Percentiles rank a stretch among this genome's conserved stretches.
Evolutionary conservation across 495 filamentous ascomycete species (phyloP).

Genomic region (Trichoderma orchidacearum): DNA sequence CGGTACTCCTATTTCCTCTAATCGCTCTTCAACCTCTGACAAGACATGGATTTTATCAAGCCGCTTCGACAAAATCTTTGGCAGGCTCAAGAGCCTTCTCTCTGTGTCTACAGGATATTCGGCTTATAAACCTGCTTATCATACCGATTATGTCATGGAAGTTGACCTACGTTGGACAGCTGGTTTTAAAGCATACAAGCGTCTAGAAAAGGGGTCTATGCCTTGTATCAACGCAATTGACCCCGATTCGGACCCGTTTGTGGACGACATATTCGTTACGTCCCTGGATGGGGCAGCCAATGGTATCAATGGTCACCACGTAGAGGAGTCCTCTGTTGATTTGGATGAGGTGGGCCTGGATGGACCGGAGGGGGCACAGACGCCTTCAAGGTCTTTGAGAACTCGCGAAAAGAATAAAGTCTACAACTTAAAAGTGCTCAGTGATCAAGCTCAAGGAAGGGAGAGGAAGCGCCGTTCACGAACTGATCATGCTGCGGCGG

Average conservation of each 20-base stretch:
- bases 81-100: constrained; percentile 19
- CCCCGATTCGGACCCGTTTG: constrained; percentile 10
- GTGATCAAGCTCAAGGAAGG: constrained; percentile 31
- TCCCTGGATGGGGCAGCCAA: constrained; percentile 12
- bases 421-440: constrained; percentile 37
- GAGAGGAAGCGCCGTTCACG: constrained; percentile 26
- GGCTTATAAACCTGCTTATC: constrained; percentile 6
- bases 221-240: constrained; percentile 16
- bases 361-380: constrained; percentile 7
- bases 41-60: constrained; percentile 26
- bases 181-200: constrained; percentile 8
- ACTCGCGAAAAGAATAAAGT: constrained; percentile 27
- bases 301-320: constrained; percentile 1
- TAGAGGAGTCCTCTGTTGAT: constrained; percentile 5
- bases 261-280: constrained; percentile 6
- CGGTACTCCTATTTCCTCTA: constrained; percentile 12
- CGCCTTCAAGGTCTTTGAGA: constrained; percentile 14
- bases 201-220: constrained; percentile 14
- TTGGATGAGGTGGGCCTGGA: constrained; percentile 18
- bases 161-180: constrained; percentile 32
- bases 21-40: constrained; percentile 9
- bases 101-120: constrained; percentile 23
- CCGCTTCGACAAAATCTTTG: constrained; percentile 22
- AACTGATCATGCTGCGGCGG: constrained; percentile 16
- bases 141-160: constrained; percentile 27